Conservation (phyloP, 2,329 filamentous ascomycete genomes). For the Trichoderma arundinaceum region DNA sequence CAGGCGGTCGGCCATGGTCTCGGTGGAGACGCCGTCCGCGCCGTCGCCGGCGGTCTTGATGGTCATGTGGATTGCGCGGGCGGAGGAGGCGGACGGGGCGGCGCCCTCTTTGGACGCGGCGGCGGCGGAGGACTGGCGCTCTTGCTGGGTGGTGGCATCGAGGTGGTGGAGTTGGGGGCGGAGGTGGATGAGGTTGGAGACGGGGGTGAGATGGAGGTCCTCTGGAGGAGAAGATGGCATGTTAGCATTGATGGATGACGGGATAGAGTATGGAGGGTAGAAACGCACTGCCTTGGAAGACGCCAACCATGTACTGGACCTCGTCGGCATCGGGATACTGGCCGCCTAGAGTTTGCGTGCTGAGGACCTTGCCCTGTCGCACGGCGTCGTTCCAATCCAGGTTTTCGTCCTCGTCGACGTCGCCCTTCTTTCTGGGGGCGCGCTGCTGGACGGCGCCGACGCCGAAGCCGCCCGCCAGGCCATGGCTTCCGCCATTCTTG, state of each 20-base stretch:
- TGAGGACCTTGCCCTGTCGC: slow-evolving; percentile 72
- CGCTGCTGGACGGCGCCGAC: slow-evolving; percentile 57
- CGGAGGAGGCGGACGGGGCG: slow-evolving; percentile 53
- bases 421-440: slow-evolving; percentile 48
- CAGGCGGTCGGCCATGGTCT: slow-evolving; percentile 77
- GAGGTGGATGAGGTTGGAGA: slow-evolving; percentile 83
- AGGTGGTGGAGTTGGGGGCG: slow-evolving; percentile 92
- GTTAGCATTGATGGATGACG: slow-evolving; percentile 29
- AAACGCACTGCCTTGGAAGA: slow-evolving; percentile 78
- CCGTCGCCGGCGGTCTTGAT: slow-evolving; percentile 77
- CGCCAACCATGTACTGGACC: slow-evolving; percentile 87
- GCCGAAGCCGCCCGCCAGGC: slow-evolving; percentile 75
- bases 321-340: slow-evolving; percentile 72
- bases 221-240: slow-evolving; percentile 53
- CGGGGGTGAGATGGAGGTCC: slow-evolving; percentile 83
- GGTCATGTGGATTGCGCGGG: slow-evolving; percentile 83
- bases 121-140: slow-evolving; percentile 52
- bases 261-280: background rate
- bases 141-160: slow-evolving; percentile 79
- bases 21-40: slow-evolving; percentile 66
- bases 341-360: slow-evolving; percentile 84
- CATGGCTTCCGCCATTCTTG: slow-evolving; percentile 69
- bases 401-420: slow-evolving; percentile 53
- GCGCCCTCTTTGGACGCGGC: slow-evolving; percentile 46
- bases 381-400: slow-evolving; percentile 71